phyloP scores from a whole-genome alignment of 2,329 filamentous ascomycete genomes.

The Neoscytalidium dimidiatum region DNA sequence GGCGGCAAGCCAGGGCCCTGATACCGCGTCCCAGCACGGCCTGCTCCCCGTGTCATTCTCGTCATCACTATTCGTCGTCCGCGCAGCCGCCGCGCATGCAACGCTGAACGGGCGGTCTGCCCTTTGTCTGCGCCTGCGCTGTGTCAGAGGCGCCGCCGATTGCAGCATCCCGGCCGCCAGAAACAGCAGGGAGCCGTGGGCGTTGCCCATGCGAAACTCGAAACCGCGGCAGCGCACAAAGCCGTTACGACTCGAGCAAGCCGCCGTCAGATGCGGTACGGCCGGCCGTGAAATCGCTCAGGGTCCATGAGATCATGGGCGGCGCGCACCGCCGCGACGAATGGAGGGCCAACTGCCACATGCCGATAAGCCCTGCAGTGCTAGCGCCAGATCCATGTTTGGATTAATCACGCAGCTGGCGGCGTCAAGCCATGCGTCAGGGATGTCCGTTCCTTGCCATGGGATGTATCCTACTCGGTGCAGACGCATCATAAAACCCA shows the following conservation, averaged over 20 bases:
- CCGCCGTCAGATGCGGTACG: neutral
- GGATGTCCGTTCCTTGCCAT: slow-evolving; percentile 8
- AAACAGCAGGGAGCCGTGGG: neutral
- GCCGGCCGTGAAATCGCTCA: neutral
- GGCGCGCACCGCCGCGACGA: slow-evolving; percentile 4
- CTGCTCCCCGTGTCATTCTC: slow-evolving; percentile 8
- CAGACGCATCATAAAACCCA: slow-evolving; percentile 12
- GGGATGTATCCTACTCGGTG: neutral
- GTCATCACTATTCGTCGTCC: neutral
- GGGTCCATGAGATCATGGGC: slow-evolving; percentile 15
- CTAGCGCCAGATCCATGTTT: slow-evolving; percentile 15
- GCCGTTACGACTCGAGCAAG: neutral
- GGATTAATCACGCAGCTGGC: slow-evolving; percentile 20
- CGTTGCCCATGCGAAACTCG: neutral
- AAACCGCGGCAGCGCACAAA: slow-evolving; percentile 1
- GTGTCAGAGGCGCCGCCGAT: neutral
- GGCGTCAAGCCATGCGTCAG: slow-evolving; percentile 17
- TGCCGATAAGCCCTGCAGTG: slow-evolving; percentile 16
- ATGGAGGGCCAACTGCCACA: neutral
- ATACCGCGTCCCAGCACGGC: slow-evolving; percentile 14
- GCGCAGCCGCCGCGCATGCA: slow-evolving; percentile 10
- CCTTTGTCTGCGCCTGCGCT: neutral
- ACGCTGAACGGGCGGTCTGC: slow-evolving; percentile 11
- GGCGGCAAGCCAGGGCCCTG: slow-evolving; percentile 14
- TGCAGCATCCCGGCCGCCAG: neutral